Conservation (phyloP, 495 filamentous ascomycete genomes). For the Aspergillus leporis region DNA sequence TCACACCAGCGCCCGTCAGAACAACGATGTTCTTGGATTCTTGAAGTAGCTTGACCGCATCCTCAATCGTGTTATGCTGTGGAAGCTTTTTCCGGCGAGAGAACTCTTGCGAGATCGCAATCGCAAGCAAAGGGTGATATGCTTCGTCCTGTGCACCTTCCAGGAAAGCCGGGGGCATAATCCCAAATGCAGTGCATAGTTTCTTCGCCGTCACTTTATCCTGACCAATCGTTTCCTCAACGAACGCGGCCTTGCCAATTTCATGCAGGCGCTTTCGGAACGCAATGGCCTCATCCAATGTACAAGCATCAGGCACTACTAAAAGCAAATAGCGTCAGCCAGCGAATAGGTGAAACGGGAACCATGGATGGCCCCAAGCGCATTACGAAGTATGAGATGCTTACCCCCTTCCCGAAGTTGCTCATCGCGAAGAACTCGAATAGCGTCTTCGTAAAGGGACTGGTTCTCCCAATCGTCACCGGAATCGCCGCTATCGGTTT, state of each 20-base stretch:
- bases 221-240: conserved; percentile 67
- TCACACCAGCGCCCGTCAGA: conserved; percentile 85
- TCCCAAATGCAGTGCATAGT: conserved; percentile 88
- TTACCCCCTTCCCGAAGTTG: conserved; percentile 58
- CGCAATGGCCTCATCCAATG: conserved; percentile 66
- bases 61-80: conserved; percentile 83
- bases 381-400: conserved; percentile 21
- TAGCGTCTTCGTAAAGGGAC: conserved; percentile 66
- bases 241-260: conserved; percentile 74
- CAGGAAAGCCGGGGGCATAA: conserved; percentile 72
- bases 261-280: conserved; percentile 70
- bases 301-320: conserved; percentile 62
- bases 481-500: conserved; percentile 62
- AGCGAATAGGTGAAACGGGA: neutral
- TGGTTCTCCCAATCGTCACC: conserved; percentile 66
- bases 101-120: conserved; percentile 81
- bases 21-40: conserved; percentile 83
- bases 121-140: conserved; percentile 71
- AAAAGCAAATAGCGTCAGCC: conserved; percentile 10
- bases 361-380: conserved; percentile 19
- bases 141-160: conserved; percentile 72
- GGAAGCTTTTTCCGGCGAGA: conserved; percentile 76
- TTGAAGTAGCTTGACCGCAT: conserved; percentile 76
- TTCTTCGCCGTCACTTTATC: conserved; percentile 74
- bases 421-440: conserved; percentile 64